Percentiles rank a stretch among this genome's conserved stretches.
Evolutionary conservation across 495 filamentous ascomycete species (phyloP).

Genomic region (Daldinia grandis): DNA sequence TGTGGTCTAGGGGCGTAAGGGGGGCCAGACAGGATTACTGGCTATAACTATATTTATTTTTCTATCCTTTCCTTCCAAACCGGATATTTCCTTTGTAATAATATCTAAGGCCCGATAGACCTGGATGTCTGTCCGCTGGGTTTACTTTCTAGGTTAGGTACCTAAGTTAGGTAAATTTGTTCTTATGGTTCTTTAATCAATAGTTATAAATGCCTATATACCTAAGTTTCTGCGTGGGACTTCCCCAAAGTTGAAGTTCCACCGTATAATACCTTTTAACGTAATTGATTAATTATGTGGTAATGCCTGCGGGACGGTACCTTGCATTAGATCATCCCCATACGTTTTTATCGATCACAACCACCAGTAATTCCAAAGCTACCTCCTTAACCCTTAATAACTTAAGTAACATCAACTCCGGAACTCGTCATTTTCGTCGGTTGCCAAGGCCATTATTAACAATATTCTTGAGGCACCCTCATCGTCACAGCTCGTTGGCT

Average conservation of each 20-base stretch:
- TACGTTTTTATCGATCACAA: neutral
- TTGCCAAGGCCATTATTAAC: slow-evolving; percentile 8
- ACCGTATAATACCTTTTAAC: no score
- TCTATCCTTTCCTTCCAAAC: neutral
- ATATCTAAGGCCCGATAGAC: neutral
- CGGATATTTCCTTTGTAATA: slow-evolving; percentile 14
- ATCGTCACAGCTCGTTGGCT: slow-evolving; percentile 5
- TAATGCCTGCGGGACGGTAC: neutral
- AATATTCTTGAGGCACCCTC: neutral
- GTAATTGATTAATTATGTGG: neutral
- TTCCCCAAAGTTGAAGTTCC: no score
- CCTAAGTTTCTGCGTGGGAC: no score
- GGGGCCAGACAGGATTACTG: neutral
- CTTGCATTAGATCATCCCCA: slow-evolving; percentile 6
- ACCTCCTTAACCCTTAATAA: neutral
- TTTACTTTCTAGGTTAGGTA: neutral
- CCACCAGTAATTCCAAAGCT: neutral
- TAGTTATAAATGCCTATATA: no score
- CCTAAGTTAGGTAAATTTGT: no score
- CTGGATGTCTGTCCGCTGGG: neutral
- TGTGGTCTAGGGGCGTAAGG: neutral
- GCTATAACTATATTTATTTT: neutral
- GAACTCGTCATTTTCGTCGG: neutral
- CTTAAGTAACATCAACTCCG: slow-evolving; percentile 1
- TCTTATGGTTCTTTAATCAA: neutral